A percentile compares a stretch with the other conserved stretches of the same genome.
These are phyloP conservation scores for Plectosphaerella sp. DNA, from an alignment of 2,329 filamentous ascomycete genomes.

Conservation along the genomic window DNA sequence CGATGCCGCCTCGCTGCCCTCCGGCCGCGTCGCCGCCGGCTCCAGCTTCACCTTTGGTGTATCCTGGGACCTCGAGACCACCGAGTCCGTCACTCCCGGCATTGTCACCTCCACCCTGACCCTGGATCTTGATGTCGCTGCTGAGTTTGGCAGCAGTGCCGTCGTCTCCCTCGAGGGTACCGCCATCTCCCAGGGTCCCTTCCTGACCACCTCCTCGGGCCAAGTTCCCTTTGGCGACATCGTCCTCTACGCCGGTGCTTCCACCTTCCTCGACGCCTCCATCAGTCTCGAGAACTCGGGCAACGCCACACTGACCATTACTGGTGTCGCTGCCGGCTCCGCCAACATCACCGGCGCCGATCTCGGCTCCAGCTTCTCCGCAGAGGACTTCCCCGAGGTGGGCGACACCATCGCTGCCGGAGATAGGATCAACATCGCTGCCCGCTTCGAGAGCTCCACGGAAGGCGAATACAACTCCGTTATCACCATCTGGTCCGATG, in stretches of 20 bases:
- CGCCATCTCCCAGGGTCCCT: slow-evolving; percentile 28
- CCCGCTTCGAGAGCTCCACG: slow-evolving; percentile 6
- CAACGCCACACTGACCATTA: slow-evolving; percentile 26
- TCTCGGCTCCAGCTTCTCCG: slow-evolving; percentile 25
- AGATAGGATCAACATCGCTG: slow-evolving; percentile 22
- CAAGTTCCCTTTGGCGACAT: slow-evolving; percentile 34
- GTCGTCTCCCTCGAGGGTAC: slow-evolving; percentile 31
- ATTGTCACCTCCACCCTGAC: slow-evolving; percentile 28
- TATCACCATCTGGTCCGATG: slow-evolving; percentile 29
- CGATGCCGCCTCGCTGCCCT: slow-evolving; percentile 29
- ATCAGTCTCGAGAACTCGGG: slow-evolving; percentile 32
- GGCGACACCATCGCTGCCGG: slow-evolving; percentile 22
- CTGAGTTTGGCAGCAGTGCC: slow-evolving; percentile 28
- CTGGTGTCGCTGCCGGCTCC: slow-evolving; percentile 20
- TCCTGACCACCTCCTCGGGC: slow-evolving; percentile 27
- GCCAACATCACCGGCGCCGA: slow-evolving; percentile 24
- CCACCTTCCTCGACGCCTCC: slow-evolving; percentile 20
- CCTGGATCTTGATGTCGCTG: slow-evolving; percentile 29
- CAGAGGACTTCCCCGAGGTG: slow-evolving; percentile 21
- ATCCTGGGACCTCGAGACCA: slow-evolving; percentile 28
- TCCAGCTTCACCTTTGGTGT: slow-evolving; percentile 33
- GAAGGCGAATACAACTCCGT: slow-evolving; percentile 20
- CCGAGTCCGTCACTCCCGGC: slow-evolving; percentile 25
- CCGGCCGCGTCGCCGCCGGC: slow-evolving; percentile 26
- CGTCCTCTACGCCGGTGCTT: slow-evolving; percentile 23